Evolutionary conservation across 1,284 basidiomycete species (phyloP).

Genomic region (Ceratobasidium sp.): DNA sequence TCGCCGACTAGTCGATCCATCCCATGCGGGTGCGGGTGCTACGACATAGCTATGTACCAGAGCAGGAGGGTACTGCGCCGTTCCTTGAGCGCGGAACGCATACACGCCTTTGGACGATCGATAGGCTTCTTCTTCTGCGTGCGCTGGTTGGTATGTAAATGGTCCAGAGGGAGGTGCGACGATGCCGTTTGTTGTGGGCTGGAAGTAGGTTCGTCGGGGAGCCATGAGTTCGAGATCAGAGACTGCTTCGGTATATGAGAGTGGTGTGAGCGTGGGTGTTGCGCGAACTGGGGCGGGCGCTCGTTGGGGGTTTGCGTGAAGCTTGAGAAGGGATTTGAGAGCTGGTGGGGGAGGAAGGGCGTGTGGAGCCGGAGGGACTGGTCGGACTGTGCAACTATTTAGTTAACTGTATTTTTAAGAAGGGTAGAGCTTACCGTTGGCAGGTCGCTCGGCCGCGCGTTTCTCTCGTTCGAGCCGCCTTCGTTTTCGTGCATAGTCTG

Average conservation of each 20-base stretch:
- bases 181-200: conserved; percentile 14
- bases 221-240: conserved; percentile 33
- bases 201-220: conserved; percentile 12
- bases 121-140: conserved; percentile 40
- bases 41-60: conserved; percentile 42
- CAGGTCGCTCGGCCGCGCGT: conserved; percentile 56
- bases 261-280: conserved; percentile 29
- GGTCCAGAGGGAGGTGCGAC: conserved; percentile 4
- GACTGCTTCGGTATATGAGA: conserved; percentile 28
- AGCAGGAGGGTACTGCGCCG: conserved; percentile 37
- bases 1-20: conserved; percentile 28
- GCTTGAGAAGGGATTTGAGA: conserved; percentile 37
- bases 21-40: conserved; percentile 33
- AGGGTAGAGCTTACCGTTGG: conserved; percentile 22
- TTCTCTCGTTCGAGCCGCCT: conserved; percentile 85
- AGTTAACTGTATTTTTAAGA: too few relatives aligned
- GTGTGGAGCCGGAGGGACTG: conserved; percentile 26
- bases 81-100: conserved; percentile 17
- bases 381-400: conserved; percentile 14
- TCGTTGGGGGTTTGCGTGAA: conserved; percentile 42
- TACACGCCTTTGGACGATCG: conserved; percentile 25
- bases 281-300: conserved; percentile 31
- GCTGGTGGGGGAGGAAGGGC: conserved; percentile 15
- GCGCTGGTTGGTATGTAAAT: conserved; percentile 29
- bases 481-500: conserved; percentile 84